These are phyloP conservation scores for Gremmenia infestans DNA, from an alignment of 2,329 filamentous ascomycete genomes.

Conservation along the genomic window DNA sequence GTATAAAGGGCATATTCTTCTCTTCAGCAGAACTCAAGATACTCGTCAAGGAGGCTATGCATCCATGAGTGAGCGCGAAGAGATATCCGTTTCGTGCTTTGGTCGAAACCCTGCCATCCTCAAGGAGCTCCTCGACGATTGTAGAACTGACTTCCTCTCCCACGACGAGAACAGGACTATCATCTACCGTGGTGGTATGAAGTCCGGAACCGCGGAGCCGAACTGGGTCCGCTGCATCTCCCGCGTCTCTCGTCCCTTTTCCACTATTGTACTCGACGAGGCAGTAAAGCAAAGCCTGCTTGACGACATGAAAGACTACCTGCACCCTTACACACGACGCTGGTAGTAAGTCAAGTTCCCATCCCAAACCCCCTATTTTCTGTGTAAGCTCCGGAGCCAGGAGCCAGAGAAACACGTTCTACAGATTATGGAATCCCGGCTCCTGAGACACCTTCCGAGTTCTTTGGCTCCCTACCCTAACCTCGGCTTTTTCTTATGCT, in stretches of 20 bases:
- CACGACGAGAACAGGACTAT: slow-evolving; percentile 58
- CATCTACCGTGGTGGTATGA: slow-evolving; percentile 55
- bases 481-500: no score
- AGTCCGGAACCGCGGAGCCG: slow-evolving; percentile 38
- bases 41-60: slow-evolving; percentile 38
- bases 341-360: slow-evolving; percentile 54
- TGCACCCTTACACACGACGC: slow-evolving; percentile 56
- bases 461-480: no score
- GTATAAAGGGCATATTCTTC: slow-evolving; percentile 54
- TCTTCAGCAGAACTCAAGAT: slow-evolving; percentile 51
- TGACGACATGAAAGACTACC: slow-evolving; percentile 57
- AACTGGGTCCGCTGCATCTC: slow-evolving; percentile 58
- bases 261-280: slow-evolving; percentile 60
- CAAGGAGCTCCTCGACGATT: slow-evolving; percentile 58
- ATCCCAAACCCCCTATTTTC: no score
- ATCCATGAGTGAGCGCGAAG: slow-evolving; percentile 48
- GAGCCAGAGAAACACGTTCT: no score
- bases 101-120: slow-evolving; percentile 55
- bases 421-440: no score
- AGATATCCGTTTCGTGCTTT: slow-evolving; percentile 56
- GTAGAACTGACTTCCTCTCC: slow-evolving; percentile 49
- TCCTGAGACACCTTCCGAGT: no score
- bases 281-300: slow-evolving; percentile 55
- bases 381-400: no score
- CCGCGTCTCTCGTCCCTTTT: slow-evolving; percentile 55